These are phyloP conservation scores for Xerocomellus amylosporus DNA, from an alignment of 768 basidiomycete species.

Conservation along the genomic window DNA sequence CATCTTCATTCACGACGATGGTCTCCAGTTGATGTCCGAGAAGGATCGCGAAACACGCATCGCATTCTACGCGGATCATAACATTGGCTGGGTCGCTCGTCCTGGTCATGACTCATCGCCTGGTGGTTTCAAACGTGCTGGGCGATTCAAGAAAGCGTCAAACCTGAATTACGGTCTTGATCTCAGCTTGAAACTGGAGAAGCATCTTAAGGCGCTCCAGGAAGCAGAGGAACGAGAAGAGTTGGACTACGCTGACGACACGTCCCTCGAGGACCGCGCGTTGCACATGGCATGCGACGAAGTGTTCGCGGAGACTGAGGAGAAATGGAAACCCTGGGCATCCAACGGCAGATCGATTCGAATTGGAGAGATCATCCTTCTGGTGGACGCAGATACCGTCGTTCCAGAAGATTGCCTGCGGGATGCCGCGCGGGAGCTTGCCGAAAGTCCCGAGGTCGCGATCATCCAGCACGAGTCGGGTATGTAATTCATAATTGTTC, in stretches of 20 bases:
- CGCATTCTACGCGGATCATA: slow-evolving; percentile 54
- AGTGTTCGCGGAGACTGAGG: slow-evolving; percentile 54
- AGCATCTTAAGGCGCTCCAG: slow-evolving; percentile 36
- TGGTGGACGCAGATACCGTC: slow-evolving; percentile 86
- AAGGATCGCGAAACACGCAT: slow-evolving; percentile 48
- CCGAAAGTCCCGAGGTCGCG: slow-evolving; percentile 56
- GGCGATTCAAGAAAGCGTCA: slow-evolving; percentile 91
- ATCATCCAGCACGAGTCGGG: slow-evolving; percentile 91
- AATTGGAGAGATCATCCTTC: slow-evolving; percentile 74
- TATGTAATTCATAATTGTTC: slow-evolving; percentile 28
- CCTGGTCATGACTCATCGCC: slow-evolving; percentile 39
- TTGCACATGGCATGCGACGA: slow-evolving; percentile 74
- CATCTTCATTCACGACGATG: slow-evolving; percentile 63
- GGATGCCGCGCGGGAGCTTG: slow-evolving; percentile 84
- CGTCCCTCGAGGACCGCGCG: slow-evolving; percentile 67
- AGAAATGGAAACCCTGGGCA: slow-evolving; percentile 70
- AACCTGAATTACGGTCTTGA: slow-evolving; percentile 82
- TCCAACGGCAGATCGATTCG: slow-evolving; percentile 72
- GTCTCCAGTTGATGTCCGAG: slow-evolving; percentile 48
- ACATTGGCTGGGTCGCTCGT: slow-evolving; percentile 60
- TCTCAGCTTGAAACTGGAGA: slow-evolving; percentile 37
- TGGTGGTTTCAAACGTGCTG: slow-evolving; percentile 43
- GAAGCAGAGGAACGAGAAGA: slow-evolving; percentile 44
- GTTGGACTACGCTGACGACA: slow-evolving; percentile 37
- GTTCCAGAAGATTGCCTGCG: slow-evolving; percentile 90